A percentile compares a stretch with the other conserved stretches of the same genome.
Conservation (phyloP, 1,284 basidiomycete genomes). For the Pisolithus thermaeus region DNA sequence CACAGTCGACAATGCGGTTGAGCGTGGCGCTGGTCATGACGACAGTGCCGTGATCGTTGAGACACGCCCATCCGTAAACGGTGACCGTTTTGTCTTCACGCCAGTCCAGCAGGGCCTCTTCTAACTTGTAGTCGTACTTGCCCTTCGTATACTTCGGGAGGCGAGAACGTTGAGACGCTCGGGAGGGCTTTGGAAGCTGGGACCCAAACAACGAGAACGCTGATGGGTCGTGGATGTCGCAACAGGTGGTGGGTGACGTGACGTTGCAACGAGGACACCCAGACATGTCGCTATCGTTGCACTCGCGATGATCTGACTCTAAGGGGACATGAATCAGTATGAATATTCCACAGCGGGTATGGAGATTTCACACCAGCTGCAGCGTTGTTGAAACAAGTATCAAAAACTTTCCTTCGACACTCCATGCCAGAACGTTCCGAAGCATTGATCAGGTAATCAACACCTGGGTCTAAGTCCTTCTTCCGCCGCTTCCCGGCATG, state of each 20-base stretch:
- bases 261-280: slow-evolving; percentile 1
- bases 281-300: not conserved
- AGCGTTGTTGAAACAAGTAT: slow-evolving; percentile 10
- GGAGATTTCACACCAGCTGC: no score
- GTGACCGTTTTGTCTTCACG: not conserved
- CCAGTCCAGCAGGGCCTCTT: slow-evolving; percentile 2
- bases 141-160: not conserved
- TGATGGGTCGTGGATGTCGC: slow-evolving; percentile 1
- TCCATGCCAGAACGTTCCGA: not conserved
- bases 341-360: no score
- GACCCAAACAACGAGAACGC: not conserved
- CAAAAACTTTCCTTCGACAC: slow-evolving; percentile 14
- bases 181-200: not conserved
- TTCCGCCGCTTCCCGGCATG: not conserved
- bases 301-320: slow-evolving; percentile 3
- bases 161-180: not conserved
- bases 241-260: slow-evolving; percentile 1
- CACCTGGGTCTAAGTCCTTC: slow-evolving; percentile 6
- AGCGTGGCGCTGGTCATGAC: slow-evolving; percentile 19
- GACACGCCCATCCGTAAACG: not conserved
- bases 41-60: slow-evolving; percentile 6
- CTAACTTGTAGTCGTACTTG: not conserved
- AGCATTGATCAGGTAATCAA: slow-evolving; percentile 20
- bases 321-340: not conserved
- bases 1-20: slow-evolving; percentile 16